Evolutionary conservation across 768 basidiomycete genomes (phyloP).

Genomic region (Mrakia blollopis): DNA sequence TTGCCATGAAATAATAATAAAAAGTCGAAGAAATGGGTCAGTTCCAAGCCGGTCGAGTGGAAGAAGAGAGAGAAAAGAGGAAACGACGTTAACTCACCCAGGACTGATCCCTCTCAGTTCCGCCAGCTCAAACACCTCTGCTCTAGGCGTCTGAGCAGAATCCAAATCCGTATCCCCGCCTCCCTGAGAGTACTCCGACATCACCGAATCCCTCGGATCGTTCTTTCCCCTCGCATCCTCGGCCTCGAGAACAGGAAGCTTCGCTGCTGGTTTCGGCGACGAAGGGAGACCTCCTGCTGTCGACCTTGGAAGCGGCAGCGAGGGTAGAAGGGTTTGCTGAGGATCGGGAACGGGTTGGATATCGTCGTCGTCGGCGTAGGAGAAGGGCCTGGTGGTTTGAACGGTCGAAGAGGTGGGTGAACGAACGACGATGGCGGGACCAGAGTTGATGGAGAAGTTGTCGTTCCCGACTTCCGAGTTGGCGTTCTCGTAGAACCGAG

Average conservation of each 20-base stretch:
- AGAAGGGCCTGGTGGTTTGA: neutral
- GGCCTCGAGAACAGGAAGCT: too few relatives aligned
- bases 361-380: slow-evolving; percentile 13
- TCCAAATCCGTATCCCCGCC: neutral
- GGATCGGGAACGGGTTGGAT: neutral
- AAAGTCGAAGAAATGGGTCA: too few relatives aligned
- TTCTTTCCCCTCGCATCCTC: neutral
- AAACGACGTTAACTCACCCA: neutral
- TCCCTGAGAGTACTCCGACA: neutral
- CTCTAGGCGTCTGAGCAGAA: neutral
- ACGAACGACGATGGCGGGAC: slow-evolving; percentile 7
- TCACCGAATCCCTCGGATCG: neutral
- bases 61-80: too few relatives aligned
- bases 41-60: too few relatives aligned
- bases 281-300: neutral
- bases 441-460: neutral
- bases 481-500: slow-evolving; percentile 7
- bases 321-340: neutral
- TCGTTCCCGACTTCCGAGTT: neutral
- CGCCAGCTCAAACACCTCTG: neutral
- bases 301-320: neutral
- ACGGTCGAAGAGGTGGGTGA: neutral
- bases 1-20: too few relatives aligned
- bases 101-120: neutral
- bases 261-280: neutral